Percentiles rank a stretch among this genome's conserved stretches.
These are phyloP conservation scores for Malassezia globosa DNA, from an alignment of 1,284 basidiomycete species.

Conservation along the genomic window DNA sequence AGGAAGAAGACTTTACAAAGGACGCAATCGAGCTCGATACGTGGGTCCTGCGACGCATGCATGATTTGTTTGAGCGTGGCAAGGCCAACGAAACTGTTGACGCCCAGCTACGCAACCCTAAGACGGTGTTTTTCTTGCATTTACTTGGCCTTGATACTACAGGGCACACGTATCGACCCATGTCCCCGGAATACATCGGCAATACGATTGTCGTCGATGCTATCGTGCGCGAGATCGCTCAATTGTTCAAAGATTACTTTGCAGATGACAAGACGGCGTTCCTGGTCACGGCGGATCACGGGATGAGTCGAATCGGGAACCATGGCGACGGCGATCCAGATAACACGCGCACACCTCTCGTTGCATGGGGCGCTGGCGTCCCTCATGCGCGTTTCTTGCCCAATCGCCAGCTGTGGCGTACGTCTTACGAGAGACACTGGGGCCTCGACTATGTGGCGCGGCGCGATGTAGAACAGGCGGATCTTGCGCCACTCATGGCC, in stretches of 20 bases:
- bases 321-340: slow-evolving; percentile 83
- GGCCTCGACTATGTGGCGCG: slow-evolving; percentile 23
- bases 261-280: slow-evolving; percentile 58
- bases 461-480: slow-evolving; percentile 65
- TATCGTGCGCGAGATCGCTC: slow-evolving; percentile 62
- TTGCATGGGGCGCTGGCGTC: slow-evolving; percentile 68
- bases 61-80: slow-evolving; percentile 47
- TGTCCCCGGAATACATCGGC: slow-evolving; percentile 74
- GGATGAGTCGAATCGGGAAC: slow-evolving; percentile 78
- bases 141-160: slow-evolving; percentile 76
- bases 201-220: slow-evolving; percentile 71
- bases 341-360: slow-evolving; percentile 70
- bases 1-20: slow-evolving; percentile 54
- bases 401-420: background rate
- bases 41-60: slow-evolving; percentile 66
- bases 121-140: slow-evolving; percentile 72
- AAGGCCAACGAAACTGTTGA: slow-evolving; percentile 47
- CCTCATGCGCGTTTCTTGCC: slow-evolving; percentile 15
- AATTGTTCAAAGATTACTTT: slow-evolving; percentile 55
- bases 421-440: slow-evolving; percentile 32
- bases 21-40: slow-evolving; percentile 68
- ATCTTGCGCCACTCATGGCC: slow-evolving; percentile 66
- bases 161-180: slow-evolving; percentile 75
- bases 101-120: slow-evolving; percentile 50
- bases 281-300: slow-evolving; percentile 79